Evolutionary conservation across 805 yeast species (phyloP).

Genomic region (Pichia phayaonensis): DNA sequence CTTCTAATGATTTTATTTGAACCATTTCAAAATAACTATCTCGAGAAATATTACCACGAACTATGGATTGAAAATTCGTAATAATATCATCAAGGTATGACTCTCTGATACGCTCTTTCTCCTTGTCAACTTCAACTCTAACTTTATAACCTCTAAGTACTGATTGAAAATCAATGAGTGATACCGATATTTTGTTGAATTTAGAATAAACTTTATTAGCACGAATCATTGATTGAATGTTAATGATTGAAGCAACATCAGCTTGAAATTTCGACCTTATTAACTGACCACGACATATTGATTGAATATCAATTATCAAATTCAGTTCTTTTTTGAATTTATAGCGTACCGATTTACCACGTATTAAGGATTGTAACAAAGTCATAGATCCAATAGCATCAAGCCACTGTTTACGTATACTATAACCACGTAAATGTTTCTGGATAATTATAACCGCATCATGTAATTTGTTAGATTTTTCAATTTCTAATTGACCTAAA

Average conservation of each 20-base stretch:
- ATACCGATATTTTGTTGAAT: constrained; percentile 41
- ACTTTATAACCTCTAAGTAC: not conserved
- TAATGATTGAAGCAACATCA: not conserved
- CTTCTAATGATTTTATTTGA: constrained; percentile 73
- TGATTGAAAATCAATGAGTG: constrained; percentile 60
- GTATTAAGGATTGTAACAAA: constrained; percentile 49
- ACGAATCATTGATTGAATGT: constrained; percentile 52
- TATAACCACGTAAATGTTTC: constrained; percentile 61
- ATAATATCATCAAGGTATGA: not conserved
- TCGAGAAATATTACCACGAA: constrained; percentile 47
- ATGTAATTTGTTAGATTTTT: constrained; percentile 68
- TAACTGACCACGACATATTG: constrained; percentile 45
- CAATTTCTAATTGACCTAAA: constrained; percentile 82
- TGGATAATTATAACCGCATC: constrained; percentile 81
- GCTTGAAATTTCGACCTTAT: not conserved
- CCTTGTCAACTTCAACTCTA: not conserved
- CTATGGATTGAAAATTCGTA: constrained; percentile 12
- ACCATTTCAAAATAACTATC: constrained; percentile 38
- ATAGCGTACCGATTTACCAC: constrained; percentile 54
- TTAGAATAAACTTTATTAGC: constrained; percentile 53
- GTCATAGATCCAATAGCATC: constrained; percentile 46
- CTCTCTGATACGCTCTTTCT: not conserved
- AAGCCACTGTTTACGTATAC: constrained; percentile 53
- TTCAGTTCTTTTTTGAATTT: constrained; percentile 40
- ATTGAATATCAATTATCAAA: constrained; percentile 67